Base-by-base conservation (phyloP, 768 basidiomycete species). In the Steccherinum ochraceum region DNA sequence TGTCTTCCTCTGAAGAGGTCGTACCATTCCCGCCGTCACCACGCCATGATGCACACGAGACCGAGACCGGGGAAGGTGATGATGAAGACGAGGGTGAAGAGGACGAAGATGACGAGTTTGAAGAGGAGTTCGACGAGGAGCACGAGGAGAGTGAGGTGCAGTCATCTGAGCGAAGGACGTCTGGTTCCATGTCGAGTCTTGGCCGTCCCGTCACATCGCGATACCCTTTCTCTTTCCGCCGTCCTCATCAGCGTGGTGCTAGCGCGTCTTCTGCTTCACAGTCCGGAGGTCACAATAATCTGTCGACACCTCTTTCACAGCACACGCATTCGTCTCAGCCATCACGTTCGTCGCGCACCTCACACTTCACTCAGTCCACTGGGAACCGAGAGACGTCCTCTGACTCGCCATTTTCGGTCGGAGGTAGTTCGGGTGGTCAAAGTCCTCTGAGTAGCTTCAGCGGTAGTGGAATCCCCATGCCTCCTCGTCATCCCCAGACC, bases 121-220 rank as follows among this genome's bases (percentile, higher is more conserved):
- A 70, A 1, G 76, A 71, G 3, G 69, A 62, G 12, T 68, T 56
- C 1, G 67, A 59, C 12, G 70, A 64, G 20, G 72, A 68, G 20
- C 55, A 39, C 3, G 68, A 65, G 40, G 69, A 68, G 40, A 71
- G 70, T 47, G 76, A 74, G 42, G 74, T 72, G 40, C 68, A 64
- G 24, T 83, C 83, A 0, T 77, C 81, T 3, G 80, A 53, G 26
- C 51, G 79, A 40, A 75, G 83, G 16, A 84, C 80, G 3, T 89
- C 88, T 0, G 86, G 81, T 18, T 92, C 90, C 5, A 82, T 93
- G 83, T 92, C 89, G 2, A 88, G 85, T 54, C 77, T 93, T 4
- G 90, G 90, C 2, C 83, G 86, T 20, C 89, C 88, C 1, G 74
- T 92, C 48, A 65, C 70, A 26, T 81, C 86, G 20, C 76, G 83